Conservation (phyloP, 1,284 basidiomycete species). For the Ganoderma lingzhi region DNA sequence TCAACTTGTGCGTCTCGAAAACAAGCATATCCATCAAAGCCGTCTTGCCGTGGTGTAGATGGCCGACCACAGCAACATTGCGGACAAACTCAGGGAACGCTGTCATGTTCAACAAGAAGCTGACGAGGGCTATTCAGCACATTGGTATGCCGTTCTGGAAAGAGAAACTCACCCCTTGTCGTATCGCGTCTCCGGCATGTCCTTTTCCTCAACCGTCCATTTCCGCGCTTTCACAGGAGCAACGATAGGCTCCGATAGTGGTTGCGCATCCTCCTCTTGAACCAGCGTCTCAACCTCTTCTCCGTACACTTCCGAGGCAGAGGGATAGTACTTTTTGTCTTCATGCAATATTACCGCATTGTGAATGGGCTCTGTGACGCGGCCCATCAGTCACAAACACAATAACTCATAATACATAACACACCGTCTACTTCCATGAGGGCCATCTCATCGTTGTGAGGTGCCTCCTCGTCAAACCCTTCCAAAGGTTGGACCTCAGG, state of each 20-base stretch:
- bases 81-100: constrained; percentile 94
- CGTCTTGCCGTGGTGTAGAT: constrained; percentile 98
- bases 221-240: constrained; percentile 94
- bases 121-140: constrained; percentile 42
- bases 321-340: constrained; percentile 98
- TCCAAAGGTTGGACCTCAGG: constrained; percentile 62
- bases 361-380: constrained; percentile 66
- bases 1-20: constrained; percentile 95
- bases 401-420: constrained; percentile 36
- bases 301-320: constrained; percentile 93
- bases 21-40: constrained; percentile 97
- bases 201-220: constrained; percentile 93
- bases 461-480: constrained; percentile 75
- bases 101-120: constrained; percentile 93
- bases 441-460: constrained; percentile 61
- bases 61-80: constrained; percentile 94
- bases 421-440: constrained; percentile 86
- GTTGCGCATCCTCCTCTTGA: constrained; percentile 98
- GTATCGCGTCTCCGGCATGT: constrained; percentile 91
- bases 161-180: constrained; percentile 82
- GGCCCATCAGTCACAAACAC: constrained; percentile 4
- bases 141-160: constrained; percentile 15
- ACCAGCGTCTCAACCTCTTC: constrained; percentile 95
- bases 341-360: constrained; percentile 95
- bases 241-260: constrained; percentile 94